Conservation (phyloP, 768 basidiomycete genomes). For the Hypholoma fasciculare region DNA sequence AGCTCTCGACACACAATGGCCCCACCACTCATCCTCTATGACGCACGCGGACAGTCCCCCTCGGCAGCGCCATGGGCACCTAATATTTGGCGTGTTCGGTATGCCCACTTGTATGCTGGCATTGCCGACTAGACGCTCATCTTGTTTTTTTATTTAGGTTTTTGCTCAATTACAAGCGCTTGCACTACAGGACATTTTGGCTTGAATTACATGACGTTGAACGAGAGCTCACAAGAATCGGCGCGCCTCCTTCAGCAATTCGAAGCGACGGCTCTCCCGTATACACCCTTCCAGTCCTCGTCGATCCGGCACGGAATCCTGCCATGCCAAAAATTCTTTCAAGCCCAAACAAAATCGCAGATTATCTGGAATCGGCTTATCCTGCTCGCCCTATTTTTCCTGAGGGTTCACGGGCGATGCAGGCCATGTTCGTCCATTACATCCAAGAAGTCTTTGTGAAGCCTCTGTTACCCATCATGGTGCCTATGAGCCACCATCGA, state of each 20-base stretch:
- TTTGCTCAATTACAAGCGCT: constrained; percentile 75
- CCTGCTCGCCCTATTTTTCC: constrained; percentile 73
- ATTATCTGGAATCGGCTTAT: constrained; percentile 69
- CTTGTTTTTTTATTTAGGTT: constrained; percentile 41
- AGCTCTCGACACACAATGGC: constrained; percentile 18
- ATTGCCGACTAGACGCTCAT: constrained; percentile 2
- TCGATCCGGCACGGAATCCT: constrained; percentile 53
- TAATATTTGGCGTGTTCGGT: constrained; percentile 75
- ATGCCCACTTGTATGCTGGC: not conserved
- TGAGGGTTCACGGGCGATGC: constrained; percentile 66
- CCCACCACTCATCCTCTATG: constrained; percentile 64
- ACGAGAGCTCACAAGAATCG: constrained; percentile 52
- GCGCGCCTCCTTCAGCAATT: constrained; percentile 55
- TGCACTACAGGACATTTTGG: constrained; percentile 70
- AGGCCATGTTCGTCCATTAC: constrained; percentile 69
- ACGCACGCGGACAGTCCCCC: constrained; percentile 52
- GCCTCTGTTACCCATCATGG: constrained; percentile 68
- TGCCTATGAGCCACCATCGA: constrained; percentile 65
- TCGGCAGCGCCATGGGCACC: constrained; percentile 71
- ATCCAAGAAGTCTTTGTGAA: constrained; percentile 65
- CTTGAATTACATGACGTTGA: constrained; percentile 74
- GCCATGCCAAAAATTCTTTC: constrained; percentile 52
- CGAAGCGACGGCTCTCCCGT: constrained; percentile 59
- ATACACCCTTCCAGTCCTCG: constrained; percentile 70
- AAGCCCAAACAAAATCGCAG: constrained; percentile 62